A percentile compares a stretch with the other conserved stretches of the same genome.
These are phyloP conservation scores for Silene coronaria DNA, from an alignment of 179 eudicot genomes.

Conservation along the genomic window DNA sequence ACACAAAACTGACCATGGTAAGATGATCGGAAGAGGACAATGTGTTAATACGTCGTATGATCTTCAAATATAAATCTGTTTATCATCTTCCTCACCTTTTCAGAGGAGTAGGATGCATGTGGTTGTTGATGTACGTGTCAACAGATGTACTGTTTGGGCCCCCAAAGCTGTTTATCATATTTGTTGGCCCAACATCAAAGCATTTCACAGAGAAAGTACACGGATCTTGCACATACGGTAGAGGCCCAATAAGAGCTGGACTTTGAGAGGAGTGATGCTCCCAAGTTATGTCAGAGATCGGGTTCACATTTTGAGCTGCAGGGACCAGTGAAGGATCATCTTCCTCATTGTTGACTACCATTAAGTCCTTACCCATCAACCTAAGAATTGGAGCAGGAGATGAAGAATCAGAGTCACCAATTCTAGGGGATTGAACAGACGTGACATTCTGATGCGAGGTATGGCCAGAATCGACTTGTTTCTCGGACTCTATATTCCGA, in stretches of 20 bases:
- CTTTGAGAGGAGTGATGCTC: constrained; percentile 17
- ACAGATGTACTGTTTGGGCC: constrained; percentile 14
- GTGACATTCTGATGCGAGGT: constrained; percentile 22
- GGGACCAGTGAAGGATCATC: constrained; percentile 21
- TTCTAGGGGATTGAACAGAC: constrained; percentile 16
- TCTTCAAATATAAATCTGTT: background rate
- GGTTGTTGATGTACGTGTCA: constrained; percentile 15
- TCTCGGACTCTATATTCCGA: constrained; percentile 18
- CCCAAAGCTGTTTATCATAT: constrained; percentile 12
- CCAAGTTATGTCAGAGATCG: constrained; percentile 19
- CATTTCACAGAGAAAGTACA: constrained; percentile 15
- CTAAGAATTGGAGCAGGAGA: constrained; percentile 60
- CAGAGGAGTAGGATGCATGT: constrained; percentile 15
- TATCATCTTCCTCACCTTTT: constrained; percentile 12
- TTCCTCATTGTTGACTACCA: constrained; percentile 56
- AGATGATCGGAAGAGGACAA: background rate
- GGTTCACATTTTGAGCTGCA: constrained; percentile 15
- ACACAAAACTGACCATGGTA: background rate
- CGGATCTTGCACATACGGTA: constrained; percentile 19
- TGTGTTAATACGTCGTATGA: background rate
- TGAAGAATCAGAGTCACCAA: constrained; percentile 28
- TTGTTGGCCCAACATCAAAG: constrained; percentile 24
- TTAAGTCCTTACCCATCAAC: constrained; percentile 85
- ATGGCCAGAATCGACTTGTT: constrained; percentile 18
- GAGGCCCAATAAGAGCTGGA: constrained; percentile 11